phyloP scores from a whole-genome alignment of 2,329 filamentous ascomycete genomes.

The Gnomoniopsis sp. region DNA sequence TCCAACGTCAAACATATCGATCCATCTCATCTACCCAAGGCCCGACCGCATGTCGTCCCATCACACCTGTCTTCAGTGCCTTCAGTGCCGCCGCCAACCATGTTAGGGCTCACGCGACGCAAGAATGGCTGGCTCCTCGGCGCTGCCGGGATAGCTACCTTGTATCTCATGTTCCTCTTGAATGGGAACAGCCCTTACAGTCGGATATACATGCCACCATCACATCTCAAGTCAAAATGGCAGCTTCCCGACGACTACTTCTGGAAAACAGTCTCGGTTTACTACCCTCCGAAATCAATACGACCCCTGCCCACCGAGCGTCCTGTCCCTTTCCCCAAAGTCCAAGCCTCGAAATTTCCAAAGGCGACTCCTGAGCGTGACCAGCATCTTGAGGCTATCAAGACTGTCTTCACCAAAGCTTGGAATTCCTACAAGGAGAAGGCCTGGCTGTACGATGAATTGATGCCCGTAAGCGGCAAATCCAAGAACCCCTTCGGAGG shows the following conservation, averaged over 20 bases:
- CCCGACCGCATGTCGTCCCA: background rate
- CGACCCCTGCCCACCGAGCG: slow-evolving; percentile 8
- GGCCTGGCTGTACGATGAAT: slow-evolving; percentile 13
- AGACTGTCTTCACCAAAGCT: slow-evolving; percentile 7
- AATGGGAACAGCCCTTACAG: background rate
- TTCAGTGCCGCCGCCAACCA: background rate
- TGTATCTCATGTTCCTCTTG: slow-evolving; percentile 2
- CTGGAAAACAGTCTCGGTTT: slow-evolving; percentile 11
- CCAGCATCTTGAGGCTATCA: slow-evolving; percentile 13
- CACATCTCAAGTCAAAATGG: background rate
- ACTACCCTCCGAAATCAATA: slow-evolving; percentile 4
- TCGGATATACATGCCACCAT: background rate
- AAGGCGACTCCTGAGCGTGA: background rate
- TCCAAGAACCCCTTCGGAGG: slow-evolving; percentile 14
- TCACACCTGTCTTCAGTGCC: background rate
- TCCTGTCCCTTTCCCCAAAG: background rate
- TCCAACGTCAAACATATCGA: background rate
- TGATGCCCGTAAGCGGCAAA: slow-evolving; percentile 5
- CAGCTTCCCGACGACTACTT: slow-evolving; percentile 12
- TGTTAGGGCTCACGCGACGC: background rate
- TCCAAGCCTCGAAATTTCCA: slow-evolving; percentile 12
- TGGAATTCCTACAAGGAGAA: slow-evolving; percentile 13
- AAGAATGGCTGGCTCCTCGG: slow-evolving; percentile 1
- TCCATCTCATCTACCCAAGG: background rate
- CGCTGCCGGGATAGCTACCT: background rate